A percentile compares a stretch with the other conserved stretches of the same genome.
Evolutionary conservation across 2,329 filamentous ascomycete genomes (phyloP).

Genomic region (Aspergillus fijiensis): DNA sequence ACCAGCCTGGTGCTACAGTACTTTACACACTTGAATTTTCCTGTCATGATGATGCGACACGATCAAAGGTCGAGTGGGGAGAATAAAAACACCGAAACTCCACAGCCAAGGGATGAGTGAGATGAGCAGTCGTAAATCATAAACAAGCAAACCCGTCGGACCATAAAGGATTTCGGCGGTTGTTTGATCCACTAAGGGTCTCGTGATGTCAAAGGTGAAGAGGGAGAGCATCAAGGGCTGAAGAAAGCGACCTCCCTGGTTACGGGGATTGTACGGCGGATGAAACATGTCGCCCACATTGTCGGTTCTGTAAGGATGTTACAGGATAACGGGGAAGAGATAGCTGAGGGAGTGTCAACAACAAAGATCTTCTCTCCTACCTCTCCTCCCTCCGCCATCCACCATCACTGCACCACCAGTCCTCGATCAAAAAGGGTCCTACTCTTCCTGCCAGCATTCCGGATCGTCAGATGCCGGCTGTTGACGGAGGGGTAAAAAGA

Average conservation of each 20-base stretch:
- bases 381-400: too few species aligned
- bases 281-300: background rate
- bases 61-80: conserved; percentile 13
- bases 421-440: background rate
- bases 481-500: background rate
- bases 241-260: background rate
- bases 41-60: conserved; percentile 17
- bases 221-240: background rate
- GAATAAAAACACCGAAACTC: conserved; percentile 14
- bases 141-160: conserved; percentile 12
- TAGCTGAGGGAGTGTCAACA: background rate
- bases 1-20: background rate
- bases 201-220: conserved; percentile 12
- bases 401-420: too few species aligned
- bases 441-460: background rate
- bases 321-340: background rate
- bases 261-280: background rate
- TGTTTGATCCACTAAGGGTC: conserved; percentile 17
- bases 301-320: background rate
- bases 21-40: background rate
- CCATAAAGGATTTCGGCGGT: conserved; percentile 13
- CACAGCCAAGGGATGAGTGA: conserved; percentile 11
- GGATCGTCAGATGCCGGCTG: background rate
- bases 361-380: background rate
- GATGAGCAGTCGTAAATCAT: conserved; percentile 20